phyloP scores from a whole-genome alignment of 768 basidiomycete genomes.

The Phylloporus arenicola region DNA sequence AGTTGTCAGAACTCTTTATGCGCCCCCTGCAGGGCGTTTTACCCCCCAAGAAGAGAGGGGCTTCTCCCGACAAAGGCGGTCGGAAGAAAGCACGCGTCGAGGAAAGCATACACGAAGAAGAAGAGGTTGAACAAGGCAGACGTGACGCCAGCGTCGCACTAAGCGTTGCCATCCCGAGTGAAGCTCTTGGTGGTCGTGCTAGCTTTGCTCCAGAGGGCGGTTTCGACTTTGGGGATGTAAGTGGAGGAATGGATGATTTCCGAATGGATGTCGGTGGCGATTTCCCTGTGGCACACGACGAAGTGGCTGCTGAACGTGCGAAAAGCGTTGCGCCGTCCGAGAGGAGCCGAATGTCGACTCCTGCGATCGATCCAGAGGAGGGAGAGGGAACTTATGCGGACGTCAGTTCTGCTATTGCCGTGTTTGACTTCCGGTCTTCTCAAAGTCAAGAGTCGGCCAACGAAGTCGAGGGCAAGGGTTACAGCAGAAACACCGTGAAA shows the following conservation, averaged over 20 bases:
- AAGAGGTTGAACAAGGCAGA: conserved; percentile 67
- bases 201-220: conserved; percentile 53
- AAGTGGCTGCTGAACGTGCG: conserved; percentile 32
- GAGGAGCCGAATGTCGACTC: conserved; percentile 62
- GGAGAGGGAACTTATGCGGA: conserved; percentile 66
- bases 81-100: conserved; percentile 57
- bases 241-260: conserved; percentile 57
- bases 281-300: conserved; percentile 31
- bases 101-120: conserved; percentile 43
- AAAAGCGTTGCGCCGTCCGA: conserved; percentile 52
- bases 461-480: conserved; percentile 62
- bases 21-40: conserved; percentile 54
- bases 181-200: conserved; percentile 45
- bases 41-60: conserved; percentile 55
- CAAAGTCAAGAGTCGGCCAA: conserved; percentile 41
- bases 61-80: conserved; percentile 51
- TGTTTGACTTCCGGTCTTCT: conserved; percentile 65
- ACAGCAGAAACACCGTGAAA: conserved; percentile 85
- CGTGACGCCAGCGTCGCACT: conserved; percentile 61
- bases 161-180: conserved; percentile 54
- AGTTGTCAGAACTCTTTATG: conserved; percentile 80
- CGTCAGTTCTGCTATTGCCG: conserved; percentile 69
- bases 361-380: conserved; percentile 57
- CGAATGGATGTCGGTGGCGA: conserved; percentile 61
- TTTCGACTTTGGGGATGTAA: conserved; percentile 60